phyloP scores from a whole-genome alignment of 345 rosid species.

The Hibiscus syriacus region DNA sequence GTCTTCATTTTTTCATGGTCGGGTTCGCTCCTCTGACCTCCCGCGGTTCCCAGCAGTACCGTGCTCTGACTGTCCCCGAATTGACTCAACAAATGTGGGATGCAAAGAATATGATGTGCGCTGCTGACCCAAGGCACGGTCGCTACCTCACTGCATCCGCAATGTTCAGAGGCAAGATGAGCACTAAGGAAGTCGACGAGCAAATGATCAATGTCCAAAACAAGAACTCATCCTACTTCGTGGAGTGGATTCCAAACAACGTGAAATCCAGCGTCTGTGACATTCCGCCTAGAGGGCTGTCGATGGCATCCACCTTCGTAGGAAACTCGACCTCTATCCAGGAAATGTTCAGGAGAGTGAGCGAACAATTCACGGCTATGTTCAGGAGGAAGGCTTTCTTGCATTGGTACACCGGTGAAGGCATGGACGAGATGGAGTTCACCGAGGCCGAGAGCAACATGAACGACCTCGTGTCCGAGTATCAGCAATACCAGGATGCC shows the following conservation, averaged over 20 bases:
- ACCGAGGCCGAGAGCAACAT: constrained; percentile 18
- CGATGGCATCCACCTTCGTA: constrained; percentile 26
- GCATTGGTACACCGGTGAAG: constrained; percentile 6
- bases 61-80: constrained; percentile 15
- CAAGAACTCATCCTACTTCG: constrained; percentile 21
- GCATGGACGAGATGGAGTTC: constrained; percentile 4
- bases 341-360: constrained; percentile 16
- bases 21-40: constrained; percentile 16
- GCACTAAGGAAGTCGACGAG: constrained; percentile 18
- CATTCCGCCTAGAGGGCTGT: constrained; percentile 26
- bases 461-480: constrained; percentile 26
- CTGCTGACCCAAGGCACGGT: too few species aligned
- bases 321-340: constrained; percentile 19
- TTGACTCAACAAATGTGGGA: constrained; percentile 18
- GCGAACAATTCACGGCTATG: too few species aligned
- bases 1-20: constrained; percentile 17
- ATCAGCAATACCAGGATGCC: constrained; percentile 28
- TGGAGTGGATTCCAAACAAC: constrained; percentile 25
- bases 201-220: constrained; percentile 18
- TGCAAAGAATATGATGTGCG: too few species aligned
- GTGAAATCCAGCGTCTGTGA: constrained; percentile 32
- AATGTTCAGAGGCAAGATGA: constrained; percentile 22
- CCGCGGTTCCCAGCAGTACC: constrained; percentile 17
- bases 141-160: too few species aligned
- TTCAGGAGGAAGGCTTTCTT: too few species aligned